A percentile compares a stretch with the other conserved stretches of the same genome.
Conservation (phyloP, 805 yeast genomes). For the Kurtzmaniella cleridarum region DNA sequence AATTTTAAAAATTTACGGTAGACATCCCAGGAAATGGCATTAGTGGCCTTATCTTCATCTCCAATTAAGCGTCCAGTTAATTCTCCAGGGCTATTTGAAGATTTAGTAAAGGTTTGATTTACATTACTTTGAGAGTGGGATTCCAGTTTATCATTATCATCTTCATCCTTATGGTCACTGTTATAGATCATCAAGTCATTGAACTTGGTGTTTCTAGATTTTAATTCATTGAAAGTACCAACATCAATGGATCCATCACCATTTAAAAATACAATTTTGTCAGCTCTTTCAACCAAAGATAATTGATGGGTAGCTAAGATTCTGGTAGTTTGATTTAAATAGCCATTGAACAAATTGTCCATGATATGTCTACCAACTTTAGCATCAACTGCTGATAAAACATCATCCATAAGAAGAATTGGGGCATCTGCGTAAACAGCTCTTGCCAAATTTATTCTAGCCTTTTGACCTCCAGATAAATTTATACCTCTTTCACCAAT, state of each 20-base stretch:
- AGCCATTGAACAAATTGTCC: slow-evolving; percentile 27
- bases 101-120: neutral
- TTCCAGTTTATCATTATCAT: slow-evolving; percentile 28
- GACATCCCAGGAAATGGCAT: slow-evolving; percentile 35
- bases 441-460: slow-evolving; percentile 40
- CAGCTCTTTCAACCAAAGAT: slow-evolving; percentile 33
- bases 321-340: slow-evolving; percentile 28
- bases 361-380: slow-evolving; percentile 39
- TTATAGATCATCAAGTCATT: slow-evolving; percentile 46
- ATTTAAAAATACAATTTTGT: slow-evolving; percentile 31
- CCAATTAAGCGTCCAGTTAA: slow-evolving; percentile 24
- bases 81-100: slow-evolving; percentile 4
- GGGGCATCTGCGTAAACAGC: slow-evolving; percentile 32
- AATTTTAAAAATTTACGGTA: slow-evolving; percentile 32
- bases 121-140: slow-evolving; percentile 10
- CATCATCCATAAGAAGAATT: slow-evolving; percentile 37
- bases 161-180: slow-evolving; percentile 14
- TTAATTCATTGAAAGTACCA: slow-evolving; percentile 29
- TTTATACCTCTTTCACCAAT: slow-evolving; percentile 43
- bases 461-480: slow-evolving; percentile 42
- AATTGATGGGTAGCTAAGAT: slow-evolving; percentile 41
- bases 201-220: slow-evolving; percentile 39
- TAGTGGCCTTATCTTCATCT: slow-evolving; percentile 34
- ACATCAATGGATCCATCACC: slow-evolving; percentile 39
- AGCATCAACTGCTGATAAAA: slow-evolving; percentile 40